Evolutionary conservation across 345 rosid species (phyloP).

Genomic region (Alliaria petiolata): DNA sequence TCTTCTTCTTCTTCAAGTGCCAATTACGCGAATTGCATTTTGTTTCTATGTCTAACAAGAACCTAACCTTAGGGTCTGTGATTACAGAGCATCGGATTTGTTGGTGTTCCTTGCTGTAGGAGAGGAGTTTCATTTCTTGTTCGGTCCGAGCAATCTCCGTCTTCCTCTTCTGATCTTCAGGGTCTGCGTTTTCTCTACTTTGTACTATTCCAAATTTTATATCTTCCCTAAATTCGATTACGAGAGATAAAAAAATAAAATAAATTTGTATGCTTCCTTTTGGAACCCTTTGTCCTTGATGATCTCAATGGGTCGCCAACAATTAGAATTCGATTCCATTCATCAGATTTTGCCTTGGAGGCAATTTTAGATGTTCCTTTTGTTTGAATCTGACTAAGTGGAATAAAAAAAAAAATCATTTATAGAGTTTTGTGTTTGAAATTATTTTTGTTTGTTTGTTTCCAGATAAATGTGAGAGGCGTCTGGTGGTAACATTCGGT

Average conservation of each 20-base stretch:
- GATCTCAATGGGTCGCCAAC: not conserved
- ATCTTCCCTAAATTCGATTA: not conserved
- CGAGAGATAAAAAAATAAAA: too few species aligned
- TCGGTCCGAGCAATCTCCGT: conserved; percentile 48
- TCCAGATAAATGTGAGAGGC: conserved; percentile 60
- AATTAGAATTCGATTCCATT: not conserved
- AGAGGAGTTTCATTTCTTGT: conserved; percentile 52
- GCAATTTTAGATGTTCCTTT: not conserved
- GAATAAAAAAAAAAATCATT: too few species aligned
- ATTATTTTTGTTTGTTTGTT: not conserved
- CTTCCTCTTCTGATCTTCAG: conserved; percentile 40
- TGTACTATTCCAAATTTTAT: not conserved
- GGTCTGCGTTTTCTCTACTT: conserved; percentile 31
- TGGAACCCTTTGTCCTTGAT: too few species aligned
- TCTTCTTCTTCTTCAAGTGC: not conserved
- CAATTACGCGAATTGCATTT: not conserved
- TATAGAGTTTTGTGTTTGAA: not conserved
- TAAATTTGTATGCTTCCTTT: too few species aligned
- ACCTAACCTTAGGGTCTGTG: conserved; percentile 29
- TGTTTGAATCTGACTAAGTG: too few species aligned
- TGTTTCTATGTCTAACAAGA: conserved; percentile 5
- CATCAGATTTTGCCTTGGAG: not conserved
- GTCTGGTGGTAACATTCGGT: conserved; percentile 57
- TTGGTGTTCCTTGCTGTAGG: conserved; percentile 34
- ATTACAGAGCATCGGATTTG: conserved; percentile 34